Evolutionary conservation across 2,329 filamentous ascomycete species (phyloP).

Genomic region (Aureobasidium sp.): DNA sequence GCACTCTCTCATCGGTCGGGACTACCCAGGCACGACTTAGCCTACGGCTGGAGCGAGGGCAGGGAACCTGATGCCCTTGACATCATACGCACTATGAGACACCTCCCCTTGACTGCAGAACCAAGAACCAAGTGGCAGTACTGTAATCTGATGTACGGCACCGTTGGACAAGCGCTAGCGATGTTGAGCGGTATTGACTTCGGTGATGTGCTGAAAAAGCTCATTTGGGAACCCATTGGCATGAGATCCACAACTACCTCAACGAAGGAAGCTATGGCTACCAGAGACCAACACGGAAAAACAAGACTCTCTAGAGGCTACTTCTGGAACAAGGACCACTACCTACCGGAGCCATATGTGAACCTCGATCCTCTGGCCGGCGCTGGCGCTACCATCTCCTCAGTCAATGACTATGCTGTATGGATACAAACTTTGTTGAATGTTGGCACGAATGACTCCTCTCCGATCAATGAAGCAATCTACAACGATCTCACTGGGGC

Average conservation of each 20-base stretch:
- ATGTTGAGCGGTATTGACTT: slow-evolving; percentile 21
- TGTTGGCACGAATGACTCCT: not conserved
- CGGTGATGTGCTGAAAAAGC: not conserved
- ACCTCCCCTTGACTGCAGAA: slow-evolving; percentile 29
- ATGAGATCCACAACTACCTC: not conserved
- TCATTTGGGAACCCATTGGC: not conserved
- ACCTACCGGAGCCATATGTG: not conserved
- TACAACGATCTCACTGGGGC: not conserved
- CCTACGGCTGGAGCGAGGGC: slow-evolving; percentile 14
- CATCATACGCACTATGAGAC: slow-evolving; percentile 30
- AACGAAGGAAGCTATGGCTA: not conserved
- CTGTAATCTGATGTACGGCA: slow-evolving; percentile 45
- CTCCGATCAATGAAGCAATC: not conserved
- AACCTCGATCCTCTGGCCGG: slow-evolving; percentile 16
- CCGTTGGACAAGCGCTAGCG: slow-evolving; percentile 37
- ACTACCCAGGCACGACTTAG: slow-evolving; percentile 24
- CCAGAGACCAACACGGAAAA: not conserved
- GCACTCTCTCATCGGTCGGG: slow-evolving; percentile 30
- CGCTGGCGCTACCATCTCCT: slow-evolving; percentile 16
- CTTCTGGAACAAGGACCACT: not conserved
- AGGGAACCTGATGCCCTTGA: not conserved
- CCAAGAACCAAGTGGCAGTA: slow-evolving; percentile 40
- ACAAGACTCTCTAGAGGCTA: not conserved
- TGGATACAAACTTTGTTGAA: slow-evolving; percentile 15
- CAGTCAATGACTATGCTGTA: slow-evolving; percentile 13